Percentiles rank a stretch among this genome's conserved stretches.
These are phyloP conservation scores for Ogataea nakhonphanomensis DNA, from an alignment of 805 yeast genomes.

Conservation along the genomic window DNA sequence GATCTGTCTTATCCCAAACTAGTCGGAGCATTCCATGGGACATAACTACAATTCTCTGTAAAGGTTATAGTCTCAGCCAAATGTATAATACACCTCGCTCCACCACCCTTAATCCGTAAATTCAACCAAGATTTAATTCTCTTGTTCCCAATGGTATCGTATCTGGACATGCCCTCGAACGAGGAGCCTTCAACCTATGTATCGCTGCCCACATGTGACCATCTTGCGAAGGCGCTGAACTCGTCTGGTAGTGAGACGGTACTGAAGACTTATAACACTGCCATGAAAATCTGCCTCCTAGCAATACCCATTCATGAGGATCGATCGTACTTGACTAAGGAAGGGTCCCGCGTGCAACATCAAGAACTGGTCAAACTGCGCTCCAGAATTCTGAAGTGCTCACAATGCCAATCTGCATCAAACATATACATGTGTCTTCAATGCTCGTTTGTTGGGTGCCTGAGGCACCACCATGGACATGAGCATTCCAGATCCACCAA, in stretches of 20 bases:
- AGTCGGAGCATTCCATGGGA: no score
- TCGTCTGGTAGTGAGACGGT: conserved; percentile 50
- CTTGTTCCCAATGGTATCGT: conserved; percentile 11
- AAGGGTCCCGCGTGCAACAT: conserved; percentile 38
- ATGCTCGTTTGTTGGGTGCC: conserved; percentile 76
- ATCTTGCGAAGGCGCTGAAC: conserved; percentile 44
- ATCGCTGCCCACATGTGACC: conserved; percentile 47
- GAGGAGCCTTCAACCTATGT: conserved; percentile 24
- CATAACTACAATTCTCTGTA: no score
- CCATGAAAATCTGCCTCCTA: conserved; percentile 42
- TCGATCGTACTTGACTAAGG: conserved; percentile 29
- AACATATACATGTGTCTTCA: conserved; percentile 64
- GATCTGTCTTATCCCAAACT: no score
- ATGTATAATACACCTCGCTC: conserved; percentile 9
- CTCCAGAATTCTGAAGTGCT: conserved; percentile 46
- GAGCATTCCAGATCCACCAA: conserved; percentile 44
- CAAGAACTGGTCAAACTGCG: conserved; percentile 39
- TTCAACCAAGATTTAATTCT: conserved; percentile 4
- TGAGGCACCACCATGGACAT: conserved; percentile 44
- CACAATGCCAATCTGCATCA: conserved; percentile 44
- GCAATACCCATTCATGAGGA: conserved; percentile 17
- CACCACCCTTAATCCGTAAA: conserved; percentile 10
- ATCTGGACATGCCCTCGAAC: conserved; percentile 10
- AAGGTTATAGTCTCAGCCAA: background rate
- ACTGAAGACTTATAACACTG: conserved; percentile 48